Conservation (phyloP, 2,329 filamentous ascomycete species). For the Cytospora schulzeri region DNA sequence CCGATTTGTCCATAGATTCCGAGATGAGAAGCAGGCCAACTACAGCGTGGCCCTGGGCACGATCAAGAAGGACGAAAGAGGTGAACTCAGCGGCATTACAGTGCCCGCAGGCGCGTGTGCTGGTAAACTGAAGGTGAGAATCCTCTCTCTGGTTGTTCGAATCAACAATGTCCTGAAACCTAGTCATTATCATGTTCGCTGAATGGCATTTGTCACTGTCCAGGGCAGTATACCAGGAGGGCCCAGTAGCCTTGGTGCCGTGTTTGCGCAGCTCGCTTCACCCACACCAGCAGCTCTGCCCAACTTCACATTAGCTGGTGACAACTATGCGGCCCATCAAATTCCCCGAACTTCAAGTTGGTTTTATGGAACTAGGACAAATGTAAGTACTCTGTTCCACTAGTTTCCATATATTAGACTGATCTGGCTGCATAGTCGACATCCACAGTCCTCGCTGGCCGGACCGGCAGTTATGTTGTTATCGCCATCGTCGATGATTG, state of each 20-base stretch:
- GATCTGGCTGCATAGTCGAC: too few relatives aligned
- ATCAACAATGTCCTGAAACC: too few relatives aligned
- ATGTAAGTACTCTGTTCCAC: not conserved
- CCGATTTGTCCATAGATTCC: too few relatives aligned
- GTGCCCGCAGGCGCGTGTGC: not conserved
- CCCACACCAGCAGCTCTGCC: not conserved
- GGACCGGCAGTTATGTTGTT: too few relatives aligned
- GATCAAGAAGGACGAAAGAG: not conserved
- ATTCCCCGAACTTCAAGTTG: not conserved
- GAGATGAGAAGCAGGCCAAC: too few relatives aligned
- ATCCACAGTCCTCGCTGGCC: too few relatives aligned
- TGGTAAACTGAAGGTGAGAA: not conserved
- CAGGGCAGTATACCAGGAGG: not conserved
- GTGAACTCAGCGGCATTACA: not conserved
- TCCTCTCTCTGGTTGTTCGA: not conserved
- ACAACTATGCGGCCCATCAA: not conserved
- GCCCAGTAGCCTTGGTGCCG: not conserved
- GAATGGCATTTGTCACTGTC: not conserved
- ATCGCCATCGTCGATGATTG: too few relatives aligned
- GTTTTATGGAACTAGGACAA: not conserved
- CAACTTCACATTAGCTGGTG: not conserved
- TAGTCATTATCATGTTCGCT: not conserved
- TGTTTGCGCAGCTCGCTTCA: not conserved
- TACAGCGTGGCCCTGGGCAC: not conserved
- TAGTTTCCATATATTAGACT: too few relatives aligned